Evolutionary conservation across 371 early-diverging fungal genomes (phyloP).

Genomic region (Mortierella sp.): DNA sequence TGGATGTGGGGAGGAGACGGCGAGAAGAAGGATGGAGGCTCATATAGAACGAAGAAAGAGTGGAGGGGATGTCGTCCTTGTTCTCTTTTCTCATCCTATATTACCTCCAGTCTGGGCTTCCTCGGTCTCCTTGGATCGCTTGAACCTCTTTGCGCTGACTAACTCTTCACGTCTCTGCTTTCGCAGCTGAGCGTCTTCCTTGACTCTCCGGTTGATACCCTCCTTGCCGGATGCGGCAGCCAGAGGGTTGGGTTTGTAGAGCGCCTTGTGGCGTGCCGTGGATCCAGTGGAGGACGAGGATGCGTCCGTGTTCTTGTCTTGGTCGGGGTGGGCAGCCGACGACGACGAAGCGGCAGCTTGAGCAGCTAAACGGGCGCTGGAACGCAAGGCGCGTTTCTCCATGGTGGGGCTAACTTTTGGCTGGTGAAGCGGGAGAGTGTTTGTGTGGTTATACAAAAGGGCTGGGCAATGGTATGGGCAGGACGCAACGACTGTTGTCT

Average conservation of each 20-base stretch:
- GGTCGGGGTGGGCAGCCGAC: slow-evolving; percentile 2
- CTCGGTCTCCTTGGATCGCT: slow-evolving; percentile 36
- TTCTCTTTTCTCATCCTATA: too few relatives aligned
- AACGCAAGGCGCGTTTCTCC: slow-evolving; percentile 51
- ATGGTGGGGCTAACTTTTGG: background rate
- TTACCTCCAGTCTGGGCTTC: slow-evolving; percentile 18
- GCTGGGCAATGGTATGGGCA: background rate
- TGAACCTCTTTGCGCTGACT: slow-evolving; percentile 44
- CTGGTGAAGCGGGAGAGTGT: background rate
- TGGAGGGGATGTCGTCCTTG: too few relatives aligned
- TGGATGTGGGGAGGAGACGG: too few relatives aligned
- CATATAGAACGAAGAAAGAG: too few relatives aligned
- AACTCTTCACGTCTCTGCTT: slow-evolving; percentile 44
- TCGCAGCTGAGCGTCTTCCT: slow-evolving; percentile 36
- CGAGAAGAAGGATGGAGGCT: too few relatives aligned
- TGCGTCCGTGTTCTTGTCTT: slow-evolving; percentile 35
- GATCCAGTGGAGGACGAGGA: background rate
- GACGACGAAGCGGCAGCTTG: slow-evolving; percentile 9
- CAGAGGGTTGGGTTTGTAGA: slow-evolving; percentile 38
- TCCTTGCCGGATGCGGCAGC: slow-evolving; percentile 26
- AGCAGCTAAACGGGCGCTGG: slow-evolving; percentile 35
- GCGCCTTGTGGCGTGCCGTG: slow-evolving; percentile 23
- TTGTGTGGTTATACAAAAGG: background rate
- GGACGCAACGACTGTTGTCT: too few relatives aligned
- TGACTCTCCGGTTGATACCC: slow-evolving; percentile 27